Conservation (phyloP, 2,329 filamentous ascomycete species). For the Epichloe uncinata region DNA sequence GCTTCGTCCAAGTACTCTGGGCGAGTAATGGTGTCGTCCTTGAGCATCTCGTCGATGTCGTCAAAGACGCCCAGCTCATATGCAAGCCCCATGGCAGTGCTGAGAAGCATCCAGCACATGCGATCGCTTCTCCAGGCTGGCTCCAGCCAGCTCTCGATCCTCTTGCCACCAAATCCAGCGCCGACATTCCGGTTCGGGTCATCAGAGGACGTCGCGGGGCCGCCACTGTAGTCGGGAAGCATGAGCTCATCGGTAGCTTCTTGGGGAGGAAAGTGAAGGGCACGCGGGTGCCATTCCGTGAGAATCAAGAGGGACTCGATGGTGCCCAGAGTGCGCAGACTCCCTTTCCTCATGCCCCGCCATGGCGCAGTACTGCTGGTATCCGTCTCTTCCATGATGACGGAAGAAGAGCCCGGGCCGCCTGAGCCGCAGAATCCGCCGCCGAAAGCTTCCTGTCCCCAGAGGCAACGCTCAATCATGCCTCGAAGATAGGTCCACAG, state of each 20-base stretch:
- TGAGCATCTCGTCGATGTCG: slow-evolving; percentile 60
- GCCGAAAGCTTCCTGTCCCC: slow-evolving; percentile 92
- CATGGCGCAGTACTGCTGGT: slow-evolving; percentile 57
- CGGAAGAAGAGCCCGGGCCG: slow-evolving; percentile 25
- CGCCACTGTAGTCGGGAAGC: slow-evolving; percentile 44
- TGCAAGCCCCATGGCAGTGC: slow-evolving; percentile 76
- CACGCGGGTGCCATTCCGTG: slow-evolving; percentile 93
- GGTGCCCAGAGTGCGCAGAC: slow-evolving; percentile 78
- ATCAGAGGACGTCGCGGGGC: slow-evolving; percentile 24
- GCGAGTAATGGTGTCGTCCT: slow-evolving; percentile 43
- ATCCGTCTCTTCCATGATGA: slow-evolving; percentile 38
- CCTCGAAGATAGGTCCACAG: slow-evolving; percentile 88
- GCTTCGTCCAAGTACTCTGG: slow-evolving; percentile 61
- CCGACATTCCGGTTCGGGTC: slow-evolving; percentile 20
- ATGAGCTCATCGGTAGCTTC: slow-evolving; percentile 59
- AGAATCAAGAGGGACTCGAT: slow-evolving; percentile 89
- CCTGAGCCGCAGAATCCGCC: slow-evolving; percentile 72
- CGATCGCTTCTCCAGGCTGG: slow-evolving; percentile 89
- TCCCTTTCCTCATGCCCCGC: slow-evolving; percentile 60
- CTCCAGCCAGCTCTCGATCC: slow-evolving; percentile 92
- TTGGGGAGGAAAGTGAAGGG: slow-evolving; percentile 82
- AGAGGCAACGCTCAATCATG: slow-evolving; percentile 91
- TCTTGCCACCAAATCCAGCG: slow-evolving; percentile 60
- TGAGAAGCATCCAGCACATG: slow-evolving; percentile 97
- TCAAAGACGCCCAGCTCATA: slow-evolving; percentile 96